Evolutionary conservation across 2,329 filamentous ascomycete species (phyloP), one percentile per base, ranked within the genome.

Genomic region (Scedosporium apiospermum): DNA sequence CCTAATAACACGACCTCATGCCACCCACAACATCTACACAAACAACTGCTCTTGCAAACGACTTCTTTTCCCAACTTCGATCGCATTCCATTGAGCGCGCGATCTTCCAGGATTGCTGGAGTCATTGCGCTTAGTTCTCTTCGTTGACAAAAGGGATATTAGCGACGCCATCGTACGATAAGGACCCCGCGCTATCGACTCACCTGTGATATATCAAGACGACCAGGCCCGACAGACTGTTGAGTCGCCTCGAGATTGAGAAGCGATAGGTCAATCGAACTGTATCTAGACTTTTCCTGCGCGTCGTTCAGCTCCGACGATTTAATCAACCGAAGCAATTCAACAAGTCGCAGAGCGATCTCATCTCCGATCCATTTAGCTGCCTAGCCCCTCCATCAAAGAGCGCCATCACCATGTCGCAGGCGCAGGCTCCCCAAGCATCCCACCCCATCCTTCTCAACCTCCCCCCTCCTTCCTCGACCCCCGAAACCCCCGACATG

Each of bases 401-500:
- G 6, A 41, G 23, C 21, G 30, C 59, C 7, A 6, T 62, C 64
- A 65, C 61, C 63, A 77, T 77, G 76, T 72, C 75, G 69, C 75
- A 77, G 66, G 72, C 70, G 67, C 72, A 72, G 61, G 41, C 14
- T 55, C 51, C 18, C 27, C 27, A 57, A 34, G 27, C 42, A 16
- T 42, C 49, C 18, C 75, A 76, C 67, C 88, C 88, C 23, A 93
- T 88, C 64, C 77, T 93, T 65, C 93, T 93, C 80, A 91, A 93
- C 73, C 83, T 96, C 64, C 91, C 91, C 55, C 90, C 90, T 65
- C 88, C 90, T 63, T 86, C 88, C 21, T 93, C 91, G 42, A 89
- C 91, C 66, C 88, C 90, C 62, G 89, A 91, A 66, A 96, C 92
- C 23, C 93, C 92, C 38, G 93, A 97, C 70, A 88, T 90, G 77